Evolutionary conservation across 2,329 filamentous ascomycete genomes (phyloP).

Genomic region (Epichloe hybrida): DNA sequence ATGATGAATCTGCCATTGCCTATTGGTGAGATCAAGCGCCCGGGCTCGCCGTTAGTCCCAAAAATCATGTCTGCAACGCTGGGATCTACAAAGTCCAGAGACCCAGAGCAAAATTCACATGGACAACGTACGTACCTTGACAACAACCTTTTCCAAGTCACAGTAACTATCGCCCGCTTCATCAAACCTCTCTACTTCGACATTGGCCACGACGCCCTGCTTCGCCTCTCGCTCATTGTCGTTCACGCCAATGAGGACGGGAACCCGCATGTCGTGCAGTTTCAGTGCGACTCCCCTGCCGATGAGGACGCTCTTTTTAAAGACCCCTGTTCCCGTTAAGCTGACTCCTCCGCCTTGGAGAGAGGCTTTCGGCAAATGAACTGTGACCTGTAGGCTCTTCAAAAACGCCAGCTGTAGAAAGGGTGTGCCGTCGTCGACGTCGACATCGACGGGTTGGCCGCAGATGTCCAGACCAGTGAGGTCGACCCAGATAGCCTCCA

Average conservation of each 20-base stretch:
- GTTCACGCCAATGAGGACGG: constrained; percentile 61
- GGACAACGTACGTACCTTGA: constrained; percentile 38
- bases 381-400: constrained; percentile 34
- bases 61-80: background rate
- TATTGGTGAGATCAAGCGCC: constrained; percentile 13
- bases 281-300: constrained; percentile 25
- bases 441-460: constrained; percentile 1
- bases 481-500: constrained; percentile 21
- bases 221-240: constrained; percentile 52
- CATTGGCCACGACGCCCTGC: constrained; percentile 51
- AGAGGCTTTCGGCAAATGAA: constrained; percentile 54
- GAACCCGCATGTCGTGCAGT: constrained; percentile 45
- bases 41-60: background rate
- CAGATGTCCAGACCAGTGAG: constrained; percentile 14
- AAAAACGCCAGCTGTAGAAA: constrained; percentile 24
- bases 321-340: constrained; percentile 32
- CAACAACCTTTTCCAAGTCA: constrained; percentile 43
- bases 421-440: constrained; percentile 3
- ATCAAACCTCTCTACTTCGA: constrained; percentile 44
- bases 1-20: constrained; percentile 42
- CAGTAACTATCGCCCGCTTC: constrained; percentile 35
- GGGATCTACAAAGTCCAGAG: too few species aligned
- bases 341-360: constrained; percentile 49
- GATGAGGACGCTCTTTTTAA: constrained; percentile 12
- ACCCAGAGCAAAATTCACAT: too few species aligned